These are phyloP conservation scores for Ogataea methanolica DNA, from an alignment of 805 yeast genomes.

Conservation along the genomic window DNA sequence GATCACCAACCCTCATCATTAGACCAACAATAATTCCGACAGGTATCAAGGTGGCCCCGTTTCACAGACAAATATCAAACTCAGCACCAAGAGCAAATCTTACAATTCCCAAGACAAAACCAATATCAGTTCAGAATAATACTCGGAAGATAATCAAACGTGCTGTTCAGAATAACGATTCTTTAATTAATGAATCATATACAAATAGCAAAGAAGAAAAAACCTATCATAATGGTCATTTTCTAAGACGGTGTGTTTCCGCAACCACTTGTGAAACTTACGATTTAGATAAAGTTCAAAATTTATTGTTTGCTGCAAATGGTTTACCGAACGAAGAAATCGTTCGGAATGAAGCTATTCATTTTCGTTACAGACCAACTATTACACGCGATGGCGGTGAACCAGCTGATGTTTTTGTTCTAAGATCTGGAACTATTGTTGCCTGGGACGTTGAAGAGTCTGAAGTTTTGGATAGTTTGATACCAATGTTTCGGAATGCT, in stretches of 20 bases:
- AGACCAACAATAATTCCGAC: no score
- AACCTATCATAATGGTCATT: slow-evolving; percentile 6
- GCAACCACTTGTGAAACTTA: slow-evolving; percentile 71
- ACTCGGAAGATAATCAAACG: slow-evolving; percentile 12
- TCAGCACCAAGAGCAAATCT: no score
- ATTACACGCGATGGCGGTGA: slow-evolving; percentile 23
- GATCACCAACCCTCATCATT: no score
- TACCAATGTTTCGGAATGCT: slow-evolving; percentile 50
- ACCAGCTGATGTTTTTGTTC: slow-evolving; percentile 53
- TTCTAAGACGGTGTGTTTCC: slow-evolving; percentile 49
- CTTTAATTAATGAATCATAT: slow-evolving; percentile 15
- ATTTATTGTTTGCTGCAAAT: slow-evolving; percentile 29
- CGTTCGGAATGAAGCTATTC: slow-evolving; percentile 55
- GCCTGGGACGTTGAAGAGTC: slow-evolving; percentile 77
- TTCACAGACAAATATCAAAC: no score
- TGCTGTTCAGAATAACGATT: slow-evolving; percentile 10
- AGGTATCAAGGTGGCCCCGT: no score
- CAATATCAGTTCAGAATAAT: neutral
- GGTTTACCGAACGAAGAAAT: slow-evolving; percentile 32
- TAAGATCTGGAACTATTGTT: slow-evolving; percentile 75
- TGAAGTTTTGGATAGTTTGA: slow-evolving; percentile 38
- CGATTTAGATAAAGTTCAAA: slow-evolving; percentile 46
- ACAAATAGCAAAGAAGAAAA: slow-evolving; percentile 2
- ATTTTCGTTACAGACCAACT: slow-evolving; percentile 35
- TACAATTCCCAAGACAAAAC: slow-evolving; percentile 14